A percentile compares a stretch with the other conserved stretches of the same genome.
These are phyloP conservation scores for Coemansia sp. DNA, from an alignment of 371 early-diverging fungal genomes.

Conservation along the genomic window DNA sequence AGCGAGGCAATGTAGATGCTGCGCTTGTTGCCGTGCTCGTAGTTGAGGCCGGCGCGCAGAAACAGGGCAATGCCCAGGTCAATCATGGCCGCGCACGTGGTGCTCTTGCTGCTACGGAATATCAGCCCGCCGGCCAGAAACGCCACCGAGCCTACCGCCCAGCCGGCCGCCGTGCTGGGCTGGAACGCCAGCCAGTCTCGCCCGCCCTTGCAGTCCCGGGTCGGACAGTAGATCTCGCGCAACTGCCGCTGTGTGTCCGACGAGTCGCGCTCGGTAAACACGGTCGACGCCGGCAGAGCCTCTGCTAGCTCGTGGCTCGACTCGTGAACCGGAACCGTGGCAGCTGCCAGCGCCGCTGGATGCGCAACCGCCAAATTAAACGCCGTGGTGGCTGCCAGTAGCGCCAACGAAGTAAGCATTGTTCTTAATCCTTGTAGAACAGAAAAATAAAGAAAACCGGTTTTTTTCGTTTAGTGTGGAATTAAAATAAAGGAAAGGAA, in stretches of 20 bases:
- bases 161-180: constrained; percentile 21
- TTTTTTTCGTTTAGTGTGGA: too few species aligned
- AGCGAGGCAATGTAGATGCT: constrained; percentile 33
- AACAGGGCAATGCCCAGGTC: constrained; percentile 16
- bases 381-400: not conserved
- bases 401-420: not conserved
- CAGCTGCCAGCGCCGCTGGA: not conserved
- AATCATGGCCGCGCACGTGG: constrained; percentile 3
- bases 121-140: constrained; percentile 4
- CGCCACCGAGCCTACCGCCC: constrained; percentile 17
- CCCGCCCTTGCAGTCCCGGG: constrained; percentile 2
- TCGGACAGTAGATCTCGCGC: constrained; percentile 10
- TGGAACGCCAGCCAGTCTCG: constrained; percentile 26
- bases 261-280: not conserved
- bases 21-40: constrained; percentile 3
- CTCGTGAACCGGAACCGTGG: not conserved
- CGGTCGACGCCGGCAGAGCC: not conserved
- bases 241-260: not conserved
- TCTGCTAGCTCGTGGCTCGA: too few species aligned
- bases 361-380: not conserved
- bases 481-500: too few species aligned
- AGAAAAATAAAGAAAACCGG: not conserved
- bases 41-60: constrained; percentile 25
- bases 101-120: not conserved
- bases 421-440: not conserved